These are phyloP conservation scores for Astrocystis sublimbata DNA, from an alignment of 495 filamentous ascomycete species.

Conservation along the genomic window DNA sequence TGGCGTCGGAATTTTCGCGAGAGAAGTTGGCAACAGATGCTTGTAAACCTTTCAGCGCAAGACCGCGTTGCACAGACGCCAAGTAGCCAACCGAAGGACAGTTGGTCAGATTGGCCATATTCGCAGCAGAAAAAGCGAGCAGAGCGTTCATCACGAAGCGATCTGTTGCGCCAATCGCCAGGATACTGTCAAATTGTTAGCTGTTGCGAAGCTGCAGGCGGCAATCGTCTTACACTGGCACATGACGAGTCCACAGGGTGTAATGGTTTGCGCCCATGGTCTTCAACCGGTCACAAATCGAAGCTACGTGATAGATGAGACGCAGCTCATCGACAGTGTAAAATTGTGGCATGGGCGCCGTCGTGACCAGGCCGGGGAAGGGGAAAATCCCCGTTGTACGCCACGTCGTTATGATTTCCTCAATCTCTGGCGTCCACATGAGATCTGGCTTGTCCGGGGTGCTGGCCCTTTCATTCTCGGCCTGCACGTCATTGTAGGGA, in stretches of 20 bases:
- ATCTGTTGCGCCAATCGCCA: constrained; percentile 76
- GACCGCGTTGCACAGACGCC: constrained; percentile 80
- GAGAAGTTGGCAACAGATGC: constrained; percentile 85
- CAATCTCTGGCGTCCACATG: constrained; percentile 78
- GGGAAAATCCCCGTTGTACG: constrained; percentile 81
- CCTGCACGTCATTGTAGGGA: constrained; percentile 84
- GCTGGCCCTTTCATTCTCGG: constrained; percentile 63
- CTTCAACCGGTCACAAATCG: constrained; percentile 79
- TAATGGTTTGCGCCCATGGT: constrained; percentile 74
- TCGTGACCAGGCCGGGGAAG: constrained; percentile 77
- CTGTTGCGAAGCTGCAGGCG: background rate
- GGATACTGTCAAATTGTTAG: constrained; percentile 63
- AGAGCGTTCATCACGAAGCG: constrained; percentile 92
- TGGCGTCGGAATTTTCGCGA: constrained; percentile 82
- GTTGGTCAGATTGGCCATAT: constrained; percentile 82
- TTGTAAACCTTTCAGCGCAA: constrained; percentile 84
- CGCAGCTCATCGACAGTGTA: constrained; percentile 77
- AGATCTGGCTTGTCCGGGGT: constrained; percentile 75
- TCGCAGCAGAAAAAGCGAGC: constrained; percentile 85
- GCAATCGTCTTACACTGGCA: constrained; percentile 73
- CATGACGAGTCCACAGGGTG: constrained; percentile 87
- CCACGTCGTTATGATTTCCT: constrained; percentile 81
- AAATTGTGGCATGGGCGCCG: constrained; percentile 61
- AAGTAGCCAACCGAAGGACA: constrained; percentile 81
- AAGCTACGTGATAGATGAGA: constrained; percentile 87